A percentile compares a stretch with the other conserved stretches of the same genome.
phyloP scores from a whole-genome alignment of 306 rosid species.

The Pterocarpus macrocarpus region DNA sequence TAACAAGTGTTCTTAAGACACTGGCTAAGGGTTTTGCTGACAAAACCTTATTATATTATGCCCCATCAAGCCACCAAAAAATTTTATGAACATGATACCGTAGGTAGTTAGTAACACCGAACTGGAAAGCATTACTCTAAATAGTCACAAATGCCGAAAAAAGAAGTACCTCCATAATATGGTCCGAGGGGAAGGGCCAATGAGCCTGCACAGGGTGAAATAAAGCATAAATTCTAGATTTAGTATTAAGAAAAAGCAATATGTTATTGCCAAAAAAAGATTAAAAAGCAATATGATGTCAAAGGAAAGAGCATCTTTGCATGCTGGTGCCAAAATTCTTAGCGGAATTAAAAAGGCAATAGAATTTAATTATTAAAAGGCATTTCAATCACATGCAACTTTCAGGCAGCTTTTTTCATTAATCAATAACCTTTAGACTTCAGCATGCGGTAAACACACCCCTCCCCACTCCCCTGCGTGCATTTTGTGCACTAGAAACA shows the following conservation, averaged over 20 bases:
- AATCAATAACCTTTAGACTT: slow-evolving; percentile 17
- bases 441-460: neutral
- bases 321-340: slow-evolving; percentile 26
- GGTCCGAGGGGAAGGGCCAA: slow-evolving; percentile 88
- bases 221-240: slow-evolving; percentile 19
- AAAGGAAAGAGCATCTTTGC: slow-evolving; percentile 26
- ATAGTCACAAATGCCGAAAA: slow-evolving; percentile 22
- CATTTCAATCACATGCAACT: neutral
- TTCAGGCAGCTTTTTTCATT: neutral
- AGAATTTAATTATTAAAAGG: slow-evolving; percentile 7
- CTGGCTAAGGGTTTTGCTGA: no score
- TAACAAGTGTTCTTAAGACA: no score
- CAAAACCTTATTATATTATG: no score
- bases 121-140: slow-evolving; percentile 18
- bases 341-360: neutral
- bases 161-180: slow-evolving; percentile 80
- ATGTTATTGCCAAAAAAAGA: neutral
- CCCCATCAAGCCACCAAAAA: no score
- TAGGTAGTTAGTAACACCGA: no score
- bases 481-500: neutral
- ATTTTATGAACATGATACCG: no score
- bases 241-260: neutral
- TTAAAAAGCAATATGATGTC: neutral
- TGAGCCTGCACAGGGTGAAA: slow-evolving; percentile 77
- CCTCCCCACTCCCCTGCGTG: neutral